Conservation (phyloP, 371 early-diverging fungal genomes). For the Syncephalis plumigaleata region DNA sequence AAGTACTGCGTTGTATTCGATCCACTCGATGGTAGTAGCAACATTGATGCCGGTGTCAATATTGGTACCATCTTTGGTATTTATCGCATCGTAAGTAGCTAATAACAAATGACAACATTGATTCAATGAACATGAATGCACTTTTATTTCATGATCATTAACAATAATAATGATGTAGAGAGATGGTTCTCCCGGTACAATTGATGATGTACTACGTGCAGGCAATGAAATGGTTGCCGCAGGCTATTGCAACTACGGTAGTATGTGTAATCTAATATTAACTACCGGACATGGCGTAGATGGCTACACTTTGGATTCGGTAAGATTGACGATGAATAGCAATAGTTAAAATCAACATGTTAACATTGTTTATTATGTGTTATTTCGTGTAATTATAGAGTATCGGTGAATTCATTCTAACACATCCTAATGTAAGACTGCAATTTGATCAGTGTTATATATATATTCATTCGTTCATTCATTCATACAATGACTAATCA, state of each 20-base stretch:
- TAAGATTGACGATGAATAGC: constrained; percentile 3
- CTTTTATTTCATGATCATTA: not conserved
- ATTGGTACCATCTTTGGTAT: constrained; percentile 98
- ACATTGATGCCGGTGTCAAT: constrained; percentile 96
- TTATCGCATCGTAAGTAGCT: constrained; percentile 60
- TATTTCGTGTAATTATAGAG: too few species aligned
- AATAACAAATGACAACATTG: not conserved
- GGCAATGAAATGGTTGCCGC: constrained; percentile 88
- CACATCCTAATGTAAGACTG: constrained; percentile 46
- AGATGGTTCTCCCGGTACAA: constrained; percentile 15
- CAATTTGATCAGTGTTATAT: constrained; percentile 5
- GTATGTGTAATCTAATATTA: constrained; percentile 63
- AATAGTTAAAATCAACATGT: not conserved
- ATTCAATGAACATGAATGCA: not conserved
- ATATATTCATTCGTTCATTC: not conserved
- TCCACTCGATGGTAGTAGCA: constrained; percentile 91
- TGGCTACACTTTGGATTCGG: constrained; percentile 92
- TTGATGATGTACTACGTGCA: constrained; percentile 61
- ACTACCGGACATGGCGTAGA: constrained; percentile 81
- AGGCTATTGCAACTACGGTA: constrained; percentile 96
- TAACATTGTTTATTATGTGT: not conserved
- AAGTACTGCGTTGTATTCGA: constrained; percentile 95
- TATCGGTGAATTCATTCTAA: constrained; percentile 94
- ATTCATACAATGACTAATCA: not conserved
- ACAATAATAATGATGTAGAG: constrained; percentile 6